Evolutionary conservation across 164 flowering plant species (phyloP).

Genomic region (Stephania yunnanensis): DNA sequence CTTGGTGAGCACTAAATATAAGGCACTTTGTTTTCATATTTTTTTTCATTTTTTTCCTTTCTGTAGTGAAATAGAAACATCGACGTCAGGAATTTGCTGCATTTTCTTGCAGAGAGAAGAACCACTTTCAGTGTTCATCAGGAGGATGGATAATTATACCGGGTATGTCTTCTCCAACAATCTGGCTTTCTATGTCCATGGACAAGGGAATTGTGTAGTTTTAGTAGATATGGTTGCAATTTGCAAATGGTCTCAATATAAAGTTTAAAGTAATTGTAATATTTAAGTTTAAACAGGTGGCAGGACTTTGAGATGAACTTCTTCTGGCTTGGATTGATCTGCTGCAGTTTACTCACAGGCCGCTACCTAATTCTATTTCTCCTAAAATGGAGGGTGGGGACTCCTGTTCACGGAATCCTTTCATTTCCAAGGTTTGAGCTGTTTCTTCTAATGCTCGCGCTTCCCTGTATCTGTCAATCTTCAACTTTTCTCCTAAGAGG

Average conservation of each 20-base stretch:
- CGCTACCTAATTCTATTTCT: slow-evolving; percentile 31
- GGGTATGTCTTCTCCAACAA: slow-evolving; percentile 30
- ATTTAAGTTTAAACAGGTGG: slow-evolving; percentile 38
- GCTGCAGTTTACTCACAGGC: slow-evolving; percentile 30
- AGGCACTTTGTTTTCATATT: background rate
- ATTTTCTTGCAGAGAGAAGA: slow-evolving; percentile 44
- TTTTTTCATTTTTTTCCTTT: background rate
- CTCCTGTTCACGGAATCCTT: slow-evolving; percentile 34
- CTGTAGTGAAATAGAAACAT: too few relatives aligned
- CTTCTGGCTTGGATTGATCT: slow-evolving; percentile 54
- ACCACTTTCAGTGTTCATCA: slow-evolving; percentile 40
- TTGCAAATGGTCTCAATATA: background rate
- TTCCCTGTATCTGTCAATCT: slow-evolving; percentile 55
- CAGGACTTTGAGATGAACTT: slow-evolving; percentile 51
- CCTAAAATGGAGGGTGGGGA: slow-evolving; percentile 47
- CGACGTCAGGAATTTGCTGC: background rate
- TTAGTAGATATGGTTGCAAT: too few relatives aligned
- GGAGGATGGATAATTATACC: slow-evolving; percentile 31
- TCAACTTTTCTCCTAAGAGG: slow-evolving; percentile 55
- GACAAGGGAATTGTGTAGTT: background rate
- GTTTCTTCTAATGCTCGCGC: slow-evolving; percentile 43
- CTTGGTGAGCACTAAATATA: slow-evolving; percentile 34
- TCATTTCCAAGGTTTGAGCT: slow-evolving; percentile 51
- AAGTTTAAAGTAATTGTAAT: background rate
- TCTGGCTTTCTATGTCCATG: background rate